Conservation (phyloP, 495 filamentous ascomycete species). For the Penicillium canariense region DNA sequence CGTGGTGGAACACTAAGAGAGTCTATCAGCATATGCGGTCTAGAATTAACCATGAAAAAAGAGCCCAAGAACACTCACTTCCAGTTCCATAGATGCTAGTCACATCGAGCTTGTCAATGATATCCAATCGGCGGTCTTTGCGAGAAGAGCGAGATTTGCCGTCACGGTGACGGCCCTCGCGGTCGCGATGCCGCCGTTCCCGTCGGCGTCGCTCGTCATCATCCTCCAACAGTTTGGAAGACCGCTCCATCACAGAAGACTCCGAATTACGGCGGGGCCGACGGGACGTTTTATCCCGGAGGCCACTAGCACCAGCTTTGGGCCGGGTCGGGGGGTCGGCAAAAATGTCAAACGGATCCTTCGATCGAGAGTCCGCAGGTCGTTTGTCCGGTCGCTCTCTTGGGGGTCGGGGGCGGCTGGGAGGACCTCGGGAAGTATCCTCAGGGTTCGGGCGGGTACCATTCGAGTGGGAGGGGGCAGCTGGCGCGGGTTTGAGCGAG, state of each 20-base stretch:
- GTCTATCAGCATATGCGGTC: constrained; percentile 5
- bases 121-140: constrained; percentile 68
- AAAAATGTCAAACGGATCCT: constrained; percentile 56
- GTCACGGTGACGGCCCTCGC: constrained; percentile 61
- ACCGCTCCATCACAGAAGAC: constrained; percentile 75
- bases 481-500: constrained; percentile 34
- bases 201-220: constrained; percentile 75
- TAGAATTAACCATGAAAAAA: not conserved
- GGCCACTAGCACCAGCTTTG: constrained; percentile 29
- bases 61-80: constrained; percentile 55
- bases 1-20: constrained; percentile 87
- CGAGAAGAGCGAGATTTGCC: constrained; percentile 45
- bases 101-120: constrained; percentile 97
- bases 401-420: constrained; percentile 28
- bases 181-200: constrained; percentile 69
- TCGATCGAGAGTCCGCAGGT: constrained; percentile 25
- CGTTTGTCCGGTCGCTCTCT: constrained; percentile 30
- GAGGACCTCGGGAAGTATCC: constrained; percentile 31
- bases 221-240: constrained; percentile 56
- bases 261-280: constrained; percentile 88
- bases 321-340: constrained; percentile 51
- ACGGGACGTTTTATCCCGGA: constrained; percentile 33
- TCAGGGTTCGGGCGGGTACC: constrained; percentile 43
- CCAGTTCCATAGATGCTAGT: constrained; percentile 96
- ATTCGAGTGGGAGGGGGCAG: constrained; percentile 26